Base-by-base conservation (phyloP, 306 rosid species). In the Mimosa pudica region DNA sequence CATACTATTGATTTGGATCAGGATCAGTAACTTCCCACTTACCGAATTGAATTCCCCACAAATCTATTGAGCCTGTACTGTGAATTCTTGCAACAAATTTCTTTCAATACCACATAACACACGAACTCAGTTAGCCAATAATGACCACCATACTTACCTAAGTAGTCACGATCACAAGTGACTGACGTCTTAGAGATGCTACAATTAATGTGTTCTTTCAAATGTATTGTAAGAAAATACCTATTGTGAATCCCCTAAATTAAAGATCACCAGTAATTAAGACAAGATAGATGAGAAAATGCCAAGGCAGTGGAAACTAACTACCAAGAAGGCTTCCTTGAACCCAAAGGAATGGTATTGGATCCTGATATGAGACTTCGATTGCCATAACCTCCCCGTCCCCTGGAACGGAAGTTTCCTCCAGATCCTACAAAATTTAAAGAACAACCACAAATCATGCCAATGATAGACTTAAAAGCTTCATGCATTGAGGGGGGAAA, bases 361-460 rank as follows among this genome's bases (percentile, higher is more conserved):
- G 98, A 87, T 60, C 98, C 98, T 3, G 98, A 92, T 58, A 71
- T 87, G 77, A 14, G 78, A 67, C 85, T 64, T 35, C 95, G 88
- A 74, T 86, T 88, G 14, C 95, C 93, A 83, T 73, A 91, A 65
- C 97, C 96, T 35, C 97, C 96, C 33, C 97, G 88, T 65, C 97
- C 98, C 81, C 97, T 87, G 4, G 90, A 73, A 58, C 97, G 93
- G 77, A 88, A 92, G 84, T 82, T 73, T 85, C 93, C 92, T 8
- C 90, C 87, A 17, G 93, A 78, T 68, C 92, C 98, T 92, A 55
- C 69, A 68, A 30, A 79, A 79, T 12, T 44, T 35, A 65, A 13
- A 63, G 64, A 51, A 44, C 30, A 62, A 18, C 76, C 44, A 79
- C 48, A 76, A 3, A 65, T 64, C 33, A 72, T 48, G 42, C 80